Base-by-base conservation (phyloP, 2,329 filamentous ascomycete species). In the Stagonosporopsis tanaceti region DNA sequence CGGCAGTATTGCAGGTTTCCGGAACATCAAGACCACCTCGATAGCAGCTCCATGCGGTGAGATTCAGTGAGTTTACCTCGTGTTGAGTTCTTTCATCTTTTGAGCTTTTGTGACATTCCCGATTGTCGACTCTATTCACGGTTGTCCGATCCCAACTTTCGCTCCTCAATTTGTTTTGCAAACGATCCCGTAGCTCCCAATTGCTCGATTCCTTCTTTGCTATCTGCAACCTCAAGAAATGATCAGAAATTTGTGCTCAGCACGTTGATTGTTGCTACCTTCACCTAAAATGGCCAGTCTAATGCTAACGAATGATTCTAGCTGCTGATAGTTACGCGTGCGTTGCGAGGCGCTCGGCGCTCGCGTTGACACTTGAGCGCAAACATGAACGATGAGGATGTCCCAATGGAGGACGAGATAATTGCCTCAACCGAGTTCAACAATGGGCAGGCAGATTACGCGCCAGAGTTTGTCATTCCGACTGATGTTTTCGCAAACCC, bases 371-470 rank as follows among this genome's bases (percentile, higher is more conserved):
- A 42, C 15, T n/a, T 22, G 41, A 47, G 54, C 50, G 45, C 48
- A 59, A 58, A 48, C 28, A 72, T 74, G 67, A 69, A 71, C 11
- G 65, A 68, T 40, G 64, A 64, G 20, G 71, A 74, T 52, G 66
- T 64, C 38, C 48, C 61, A n/a, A 75, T 75, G 67, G 68, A 61
- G 14, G 71, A 72, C 17, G 73, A 71, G 32, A 60, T 65, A 8
- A 60, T 75, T 15, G 55, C 73, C 25, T 69, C 73, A 11, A 76
- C 73, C 17, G 74, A 77, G 48, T 42, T 69, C n/a, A 76, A 75
- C 51, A 71, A 35, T 50, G 54, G 44, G 1, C 27, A 45, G 11
- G 28, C 68, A 2, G 61, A 70, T 22, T 53, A 64, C 35, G 47
- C 53, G 37, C 47, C 57, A 30, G 58, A 62, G 35, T 75, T 71